Evolutionary conservation across 306 rosid genomes (phyloP).

Genomic region (Trifolium pratense): DNA sequence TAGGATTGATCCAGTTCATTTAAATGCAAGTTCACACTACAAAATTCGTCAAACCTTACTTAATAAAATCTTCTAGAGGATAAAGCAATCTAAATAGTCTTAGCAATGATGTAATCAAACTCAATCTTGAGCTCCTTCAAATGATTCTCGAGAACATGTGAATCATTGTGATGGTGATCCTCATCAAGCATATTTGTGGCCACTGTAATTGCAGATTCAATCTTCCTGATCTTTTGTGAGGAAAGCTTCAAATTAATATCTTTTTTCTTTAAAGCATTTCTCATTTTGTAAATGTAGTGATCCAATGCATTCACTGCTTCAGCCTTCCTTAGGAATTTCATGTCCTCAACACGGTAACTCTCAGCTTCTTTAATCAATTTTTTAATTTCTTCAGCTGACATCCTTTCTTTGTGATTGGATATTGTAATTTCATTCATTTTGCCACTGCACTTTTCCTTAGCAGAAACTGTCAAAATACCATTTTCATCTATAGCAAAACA

Average conservation of each 20-base stretch:
- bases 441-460: not conserved
- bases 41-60: too few relatives aligned
- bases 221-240: conserved; percentile 38
- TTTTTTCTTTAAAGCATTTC: conserved; percentile 39
- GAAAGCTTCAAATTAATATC: conserved; percentile 10
- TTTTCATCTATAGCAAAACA: conserved; percentile 43
- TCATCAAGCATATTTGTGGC: not conserved
- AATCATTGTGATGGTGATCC: not conserved
- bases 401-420: conserved; percentile 33
- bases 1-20: too few relatives aligned
- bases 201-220: conserved; percentile 38
- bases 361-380: conserved; percentile 52
- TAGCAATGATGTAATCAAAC: too few relatives aligned
- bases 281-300: conserved; percentile 47
- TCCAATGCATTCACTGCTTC: conserved; percentile 45
- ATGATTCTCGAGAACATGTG: not conserved
- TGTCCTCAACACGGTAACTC: conserved; percentile 51
- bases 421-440: not conserved
- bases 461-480: conserved; percentile 4
- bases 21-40: too few relatives aligned
- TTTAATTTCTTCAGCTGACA: conserved; percentile 49
- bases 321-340: conserved; percentile 44
- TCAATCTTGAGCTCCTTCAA: too few relatives aligned
- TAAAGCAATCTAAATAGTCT: too few relatives aligned
- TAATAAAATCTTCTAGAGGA: too few relatives aligned